Percentiles rank a stretch among this genome's conserved stretches.
Evolutionary conservation across 2,329 filamentous ascomycete species (phyloP).

Genomic region (Nigrograna mackinnonii): DNA sequence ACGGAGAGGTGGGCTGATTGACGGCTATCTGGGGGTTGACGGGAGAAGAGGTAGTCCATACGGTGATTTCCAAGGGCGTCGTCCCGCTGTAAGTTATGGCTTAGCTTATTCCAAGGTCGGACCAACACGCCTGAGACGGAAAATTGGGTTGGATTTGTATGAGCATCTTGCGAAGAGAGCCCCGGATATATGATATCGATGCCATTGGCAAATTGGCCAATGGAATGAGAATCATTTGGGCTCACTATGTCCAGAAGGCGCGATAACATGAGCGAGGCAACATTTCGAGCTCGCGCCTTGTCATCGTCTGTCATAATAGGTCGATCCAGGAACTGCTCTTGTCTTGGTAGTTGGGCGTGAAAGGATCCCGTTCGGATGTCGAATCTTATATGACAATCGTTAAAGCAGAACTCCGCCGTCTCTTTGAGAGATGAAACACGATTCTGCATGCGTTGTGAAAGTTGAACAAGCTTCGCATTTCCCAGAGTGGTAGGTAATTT

Average conservation of each 20-base stretch:
- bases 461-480: constrained; percentile 58
- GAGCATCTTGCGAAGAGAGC: constrained; percentile 12
- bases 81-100: constrained; percentile 16
- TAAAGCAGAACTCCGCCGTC: constrained; percentile 61
- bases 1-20: constrained; percentile 5
- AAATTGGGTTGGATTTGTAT: constrained; percentile 10
- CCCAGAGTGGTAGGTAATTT: constrained; percentile 71
- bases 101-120: constrained; percentile 20
- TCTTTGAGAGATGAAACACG: constrained; percentile 55
- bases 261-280: constrained; percentile 50
- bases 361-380: constrained; percentile 40
- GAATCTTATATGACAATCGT: constrained; percentile 49
- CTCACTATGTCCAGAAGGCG: constrained; percentile 54
- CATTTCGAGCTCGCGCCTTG: constrained; percentile 22
- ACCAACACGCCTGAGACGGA: constrained; percentile 27
- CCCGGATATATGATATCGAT: constrained; percentile 47
- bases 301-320: constrained; percentile 18
- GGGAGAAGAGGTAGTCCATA: constrained; percentile 29
- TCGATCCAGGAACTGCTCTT: constrained; percentile 17
- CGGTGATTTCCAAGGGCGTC: constrained; percentile 6
- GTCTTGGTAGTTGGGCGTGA: constrained; percentile 30
- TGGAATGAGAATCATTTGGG: constrained; percentile 47
- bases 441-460: constrained; percentile 51
- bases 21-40: constrained; percentile 19
- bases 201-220: constrained; percentile 47